These are phyloP conservation scores for Haematococcus sp. DNA, from an alignment of 139 green algal species.

Conservation along the genomic window DNA sequence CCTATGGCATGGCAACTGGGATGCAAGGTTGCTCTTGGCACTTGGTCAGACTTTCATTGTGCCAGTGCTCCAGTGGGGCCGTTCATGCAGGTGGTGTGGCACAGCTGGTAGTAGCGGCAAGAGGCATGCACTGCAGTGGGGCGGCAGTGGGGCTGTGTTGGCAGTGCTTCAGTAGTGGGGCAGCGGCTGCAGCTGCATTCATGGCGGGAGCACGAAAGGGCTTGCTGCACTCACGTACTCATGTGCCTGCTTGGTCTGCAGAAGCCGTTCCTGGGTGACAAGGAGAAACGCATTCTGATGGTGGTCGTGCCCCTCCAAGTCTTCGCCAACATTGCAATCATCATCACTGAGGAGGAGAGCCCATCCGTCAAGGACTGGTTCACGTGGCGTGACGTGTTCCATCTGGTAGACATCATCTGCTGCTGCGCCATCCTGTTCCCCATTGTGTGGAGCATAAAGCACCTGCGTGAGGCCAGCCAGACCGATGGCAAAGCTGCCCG, in stretches of 20 bases:
- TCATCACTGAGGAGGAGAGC: conserved; percentile 87
- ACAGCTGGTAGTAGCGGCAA: no score
- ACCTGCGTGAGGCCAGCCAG: conserved; percentile 73
- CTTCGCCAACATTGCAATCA: conserved; percentile 90
- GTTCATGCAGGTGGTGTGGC: no score
- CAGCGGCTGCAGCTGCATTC: background rate
- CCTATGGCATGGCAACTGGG: background rate
- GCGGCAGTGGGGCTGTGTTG: no score
- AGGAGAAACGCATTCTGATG: conserved; percentile 87
- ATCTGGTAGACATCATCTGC: conserved; percentile 97
- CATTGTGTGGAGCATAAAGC: conserved; percentile 97
- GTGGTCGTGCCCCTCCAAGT: conserved; percentile 95
- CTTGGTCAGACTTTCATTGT: no score
- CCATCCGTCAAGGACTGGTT: conserved; percentile 79
- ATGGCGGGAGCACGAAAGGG: background rate
- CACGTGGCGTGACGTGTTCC: conserved; percentile 92
- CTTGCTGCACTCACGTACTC: background rate
- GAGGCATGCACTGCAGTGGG: no score
- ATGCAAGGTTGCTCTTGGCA: no score
- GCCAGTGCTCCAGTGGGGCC: no score
- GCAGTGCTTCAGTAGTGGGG: background rate
- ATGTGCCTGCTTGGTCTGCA: conserved; percentile 15
- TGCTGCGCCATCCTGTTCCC: conserved; percentile 98
- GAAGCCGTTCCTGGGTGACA: conserved; percentile 91
- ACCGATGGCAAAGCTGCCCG: conserved; percentile 65